Conservation (phyloP, 441 rosid species). For the Corymbia citriodora region DNA sequence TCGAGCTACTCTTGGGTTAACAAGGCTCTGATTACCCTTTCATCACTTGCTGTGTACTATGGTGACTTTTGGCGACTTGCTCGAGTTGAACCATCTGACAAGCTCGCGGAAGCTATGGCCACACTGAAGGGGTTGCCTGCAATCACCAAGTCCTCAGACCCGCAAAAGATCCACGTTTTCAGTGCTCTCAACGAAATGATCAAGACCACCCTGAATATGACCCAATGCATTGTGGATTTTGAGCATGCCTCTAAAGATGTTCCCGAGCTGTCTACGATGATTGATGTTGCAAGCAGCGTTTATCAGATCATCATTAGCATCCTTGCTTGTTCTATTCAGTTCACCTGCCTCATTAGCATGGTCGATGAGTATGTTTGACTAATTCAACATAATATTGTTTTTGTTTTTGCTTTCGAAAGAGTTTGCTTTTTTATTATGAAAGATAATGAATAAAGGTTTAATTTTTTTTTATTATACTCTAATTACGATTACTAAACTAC, state of each 20-base stretch:
- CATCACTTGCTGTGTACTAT: background rate
- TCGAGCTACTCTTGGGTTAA: background rate
- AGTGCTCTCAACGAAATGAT: background rate
- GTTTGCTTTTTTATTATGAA: background rate
- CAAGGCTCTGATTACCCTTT: background rate
- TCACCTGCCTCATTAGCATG: background rate
- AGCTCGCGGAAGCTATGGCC: background rate
- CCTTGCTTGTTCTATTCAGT: background rate
- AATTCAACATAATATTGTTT: background rate
- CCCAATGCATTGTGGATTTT: background rate
- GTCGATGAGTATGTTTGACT: background rate
- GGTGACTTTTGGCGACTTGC: background rate
- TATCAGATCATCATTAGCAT: background rate
- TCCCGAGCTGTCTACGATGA: background rate
- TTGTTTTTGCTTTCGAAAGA: background rate
- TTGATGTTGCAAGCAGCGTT: background rate
- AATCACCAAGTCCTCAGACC: background rate
- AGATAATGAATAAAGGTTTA: background rate
- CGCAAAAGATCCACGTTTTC: background rate
- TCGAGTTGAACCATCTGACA: background rate
- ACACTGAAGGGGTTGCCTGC: background rate
- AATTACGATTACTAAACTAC: background rate
- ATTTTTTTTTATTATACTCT: no score
- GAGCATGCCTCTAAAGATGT: background rate
- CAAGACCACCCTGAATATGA: background rate